Evolutionary conservation across 768 basidiomycete species (phyloP), one percentile per base, ranked within the genome.

Genomic region (Cystobasidium onofrii): DNA sequence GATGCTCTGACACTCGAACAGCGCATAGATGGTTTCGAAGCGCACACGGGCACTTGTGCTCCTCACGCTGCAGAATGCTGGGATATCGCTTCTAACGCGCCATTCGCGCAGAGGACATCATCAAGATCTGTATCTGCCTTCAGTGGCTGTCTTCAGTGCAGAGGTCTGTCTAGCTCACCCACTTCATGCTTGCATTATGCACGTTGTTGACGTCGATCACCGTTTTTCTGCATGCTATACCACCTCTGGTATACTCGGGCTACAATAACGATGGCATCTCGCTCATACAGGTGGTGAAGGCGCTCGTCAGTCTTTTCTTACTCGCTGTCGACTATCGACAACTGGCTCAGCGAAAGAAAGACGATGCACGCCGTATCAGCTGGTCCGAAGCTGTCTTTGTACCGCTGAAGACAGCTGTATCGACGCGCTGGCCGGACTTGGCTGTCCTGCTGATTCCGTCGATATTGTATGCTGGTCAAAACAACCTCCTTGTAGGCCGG

Each of bases 381-480:
- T 67, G 65, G 65, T 17, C 50, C 3, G 44, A 36, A 43, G 39
- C 65, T 43, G 6, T 57, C 54, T n/a, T 33, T 6, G 17, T 15
- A 4, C 69, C 69, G 2, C 25, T 71, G 50, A 52, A 36, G 29
- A 55, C 52, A 15, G 69, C 69, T n/a, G 25, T 71, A 34, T 52
- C 23, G 1, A 61, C 55, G 34, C 52, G 69, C 23, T 52, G 69
- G 55, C 9, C 31, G 25, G 69, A 71, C 10, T 25, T 71, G 17
- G 50, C 55, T n/a, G 55, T 27, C 2, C 55, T 71, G 1, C 44
- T 46, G 20, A 52, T 71, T 12, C 69, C 69, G 10, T 36, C 69
- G 25, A 33, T 71, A 15, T 54, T 71, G 7, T 71, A 71, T 60
- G 50, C 69, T 57, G 69, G 69, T 23, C 69, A 71, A 44, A 71